A percentile compares a stretch with the other conserved stretches of the same genome.
Evolutionary conservation across 1,284 basidiomycete species (phyloP).

Genomic region (Sphaerobolus stellatus): DNA sequence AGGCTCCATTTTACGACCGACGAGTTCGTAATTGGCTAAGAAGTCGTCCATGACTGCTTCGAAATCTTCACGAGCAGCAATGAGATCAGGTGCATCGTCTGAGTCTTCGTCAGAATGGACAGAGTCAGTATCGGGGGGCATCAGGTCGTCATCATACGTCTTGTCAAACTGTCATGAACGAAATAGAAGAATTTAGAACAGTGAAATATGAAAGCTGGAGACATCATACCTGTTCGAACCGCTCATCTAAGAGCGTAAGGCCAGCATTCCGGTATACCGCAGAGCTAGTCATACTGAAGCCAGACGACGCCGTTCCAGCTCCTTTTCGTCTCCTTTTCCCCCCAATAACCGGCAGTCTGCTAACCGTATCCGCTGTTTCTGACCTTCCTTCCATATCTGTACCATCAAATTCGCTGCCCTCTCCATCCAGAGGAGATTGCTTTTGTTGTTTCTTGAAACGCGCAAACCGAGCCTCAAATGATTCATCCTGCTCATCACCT

Average conservation of each 20-base stretch:
- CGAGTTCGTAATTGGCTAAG: constrained; percentile 89
- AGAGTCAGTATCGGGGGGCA: constrained; percentile 27
- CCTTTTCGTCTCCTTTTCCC: constrained; percentile 75
- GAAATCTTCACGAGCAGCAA: constrained; percentile 85
- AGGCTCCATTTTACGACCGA: constrained; percentile 78
- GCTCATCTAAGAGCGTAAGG: constrained; percentile 85
- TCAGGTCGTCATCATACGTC: constrained; percentile 65
- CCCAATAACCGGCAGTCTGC: constrained; percentile 56
- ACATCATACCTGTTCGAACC: constrained; percentile 81
- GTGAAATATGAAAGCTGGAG: constrained; percentile 15
- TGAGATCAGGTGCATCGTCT: constrained; percentile 71
- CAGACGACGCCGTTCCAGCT: constrained; percentile 74
- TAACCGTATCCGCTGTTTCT: constrained; percentile 51
- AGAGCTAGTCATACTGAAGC: constrained; percentile 96
- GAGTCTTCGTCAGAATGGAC: constrained; percentile 46
- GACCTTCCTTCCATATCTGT: constrained; percentile 49
- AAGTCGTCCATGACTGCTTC: constrained; percentile 93
- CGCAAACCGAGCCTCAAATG: constrained; percentile 78
- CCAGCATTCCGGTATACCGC: constrained; percentile 94
- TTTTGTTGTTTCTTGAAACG: constrained; percentile 58
- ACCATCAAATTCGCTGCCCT: constrained; percentile 41
- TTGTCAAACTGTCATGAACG: constrained; percentile 62
- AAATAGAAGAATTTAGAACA: constrained; percentile 20
- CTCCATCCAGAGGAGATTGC: constrained; percentile 18
- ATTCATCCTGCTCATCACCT: constrained; percentile 29